A percentile compares a stretch with the other conserved stretches of the same genome.
Conservation (phyloP, 108 stramenopile genomes). For the Pseudonitzschia delicatissima region DNA sequence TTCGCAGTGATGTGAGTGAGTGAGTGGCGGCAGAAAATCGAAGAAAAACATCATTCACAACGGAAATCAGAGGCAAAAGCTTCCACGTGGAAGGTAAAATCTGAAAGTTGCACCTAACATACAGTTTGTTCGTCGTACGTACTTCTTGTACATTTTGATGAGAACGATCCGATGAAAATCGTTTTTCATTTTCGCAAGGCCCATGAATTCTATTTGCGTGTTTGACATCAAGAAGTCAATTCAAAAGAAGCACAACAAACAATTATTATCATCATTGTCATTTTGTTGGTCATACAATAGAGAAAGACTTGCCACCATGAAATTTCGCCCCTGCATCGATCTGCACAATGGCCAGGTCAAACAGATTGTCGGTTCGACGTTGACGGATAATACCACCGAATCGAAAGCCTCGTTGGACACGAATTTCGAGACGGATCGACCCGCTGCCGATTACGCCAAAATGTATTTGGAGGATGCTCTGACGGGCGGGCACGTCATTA, state of each 20-base stretch:
- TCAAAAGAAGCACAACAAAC: too few relatives aligned
- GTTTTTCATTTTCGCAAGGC: too few relatives aligned
- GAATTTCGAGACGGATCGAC: conserved; percentile 88
- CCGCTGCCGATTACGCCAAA: conserved; percentile 62
- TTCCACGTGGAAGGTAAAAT: conserved; percentile 1
- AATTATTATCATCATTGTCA: too few relatives aligned
- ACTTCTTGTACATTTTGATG: too few relatives aligned
- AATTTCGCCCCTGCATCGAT: conserved; percentile 98
- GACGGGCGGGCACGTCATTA: conserved; percentile 96
- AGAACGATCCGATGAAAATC: too few relatives aligned
- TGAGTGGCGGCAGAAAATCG: conserved; percentile 6
- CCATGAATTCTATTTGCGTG: too few relatives aligned
- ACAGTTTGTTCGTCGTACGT: too few relatives aligned
- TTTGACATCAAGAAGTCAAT: too few relatives aligned
- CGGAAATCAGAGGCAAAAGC: neutral
- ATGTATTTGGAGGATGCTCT: conserved; percentile 83
- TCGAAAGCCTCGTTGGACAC: conserved; percentile 35
- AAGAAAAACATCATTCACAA: neutral
- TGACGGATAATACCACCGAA: conserved; percentile 46
- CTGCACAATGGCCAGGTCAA: conserved; percentile 96
- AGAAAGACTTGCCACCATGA: conserved; percentile 79
- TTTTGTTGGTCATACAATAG: too few relatives aligned
- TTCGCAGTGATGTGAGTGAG: too few relatives aligned
- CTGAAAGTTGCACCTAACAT: too few relatives aligned
- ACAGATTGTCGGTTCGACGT: conserved; percentile 96